Evolutionary conservation across 2,329 filamentous ascomycete species (phyloP).

Genomic region (Alternaria angustiovoidea): DNA sequence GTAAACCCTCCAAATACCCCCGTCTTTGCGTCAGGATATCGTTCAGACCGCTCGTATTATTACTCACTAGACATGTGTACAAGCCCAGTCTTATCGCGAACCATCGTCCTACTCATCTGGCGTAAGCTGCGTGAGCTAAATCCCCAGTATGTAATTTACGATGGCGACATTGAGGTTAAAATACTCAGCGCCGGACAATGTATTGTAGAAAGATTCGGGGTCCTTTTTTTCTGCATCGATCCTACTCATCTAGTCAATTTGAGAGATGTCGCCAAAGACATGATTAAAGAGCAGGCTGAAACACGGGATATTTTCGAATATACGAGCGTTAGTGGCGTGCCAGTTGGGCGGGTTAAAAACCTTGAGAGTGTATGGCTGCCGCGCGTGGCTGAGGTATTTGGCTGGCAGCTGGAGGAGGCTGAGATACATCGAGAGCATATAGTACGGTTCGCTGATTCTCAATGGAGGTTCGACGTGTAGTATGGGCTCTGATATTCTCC

Average conservation of each 20-base stretch:
- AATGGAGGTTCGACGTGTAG: background rate
- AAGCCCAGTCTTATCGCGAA: background rate
- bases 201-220: too few species aligned
- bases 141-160: background rate
- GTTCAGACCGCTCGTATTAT: background rate
- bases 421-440: accelerated
- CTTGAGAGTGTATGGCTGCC: background rate
- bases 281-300: background rate
- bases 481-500: background rate
- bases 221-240: background rate
- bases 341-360: too few species aligned
- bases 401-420: background rate
- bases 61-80: background rate
- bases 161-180: background rate
- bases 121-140: background rate
- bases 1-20: background rate
- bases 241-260: background rate
- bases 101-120: background rate
- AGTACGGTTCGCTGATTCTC: accelerated
- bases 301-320: accelerated
- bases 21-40: background rate
- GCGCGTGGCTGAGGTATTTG: background rate
- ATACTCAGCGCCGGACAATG: background rate
- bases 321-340: accelerated
- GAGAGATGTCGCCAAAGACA: background rate